Conservation (phyloP, 2,329 filamentous ascomycete species). For the Zymoseptoria brevis region DNA sequence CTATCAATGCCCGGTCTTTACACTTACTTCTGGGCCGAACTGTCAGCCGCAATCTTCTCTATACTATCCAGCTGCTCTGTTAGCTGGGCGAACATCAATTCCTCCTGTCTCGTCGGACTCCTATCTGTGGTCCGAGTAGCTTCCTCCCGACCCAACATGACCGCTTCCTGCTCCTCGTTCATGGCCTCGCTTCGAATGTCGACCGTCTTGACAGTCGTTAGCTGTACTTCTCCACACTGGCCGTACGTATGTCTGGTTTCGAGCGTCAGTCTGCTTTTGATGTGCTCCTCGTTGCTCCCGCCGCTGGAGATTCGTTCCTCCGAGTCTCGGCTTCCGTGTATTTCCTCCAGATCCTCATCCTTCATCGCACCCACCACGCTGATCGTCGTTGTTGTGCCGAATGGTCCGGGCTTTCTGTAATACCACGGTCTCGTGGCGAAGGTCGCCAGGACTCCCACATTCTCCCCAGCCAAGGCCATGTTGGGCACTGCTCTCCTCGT, state of each 20-base stretch:
- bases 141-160: neutral
- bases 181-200: neutral
- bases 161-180: neutral
- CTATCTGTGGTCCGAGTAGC: neutral
- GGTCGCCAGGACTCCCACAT: conserved; percentile 17
- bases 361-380: neutral
- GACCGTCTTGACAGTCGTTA: neutral
- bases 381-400: conserved; percentile 22
- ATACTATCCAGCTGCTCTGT: neutral
- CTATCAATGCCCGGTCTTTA: neutral
- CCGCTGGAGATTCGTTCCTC: neutral
- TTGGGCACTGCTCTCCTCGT: conserved; percentile 48
- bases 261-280: neutral
- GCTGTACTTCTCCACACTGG: neutral
- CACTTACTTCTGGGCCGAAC: neutral
- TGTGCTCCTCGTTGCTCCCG: neutral
- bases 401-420: conserved; percentile 12
- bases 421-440: conserved; percentile 8
- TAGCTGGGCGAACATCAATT: neutral
- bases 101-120: neutral
- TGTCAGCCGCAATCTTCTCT: neutral
- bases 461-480: conserved; percentile 25
- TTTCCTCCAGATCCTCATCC: neutral
- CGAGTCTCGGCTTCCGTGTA: neutral
- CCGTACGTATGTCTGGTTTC: neutral